Percentiles rank a stretch among this genome's conserved stretches.
Conservation (phyloP, 2,329 filamentous ascomycete genomes). For the Fusarium camptoceras region DNA sequence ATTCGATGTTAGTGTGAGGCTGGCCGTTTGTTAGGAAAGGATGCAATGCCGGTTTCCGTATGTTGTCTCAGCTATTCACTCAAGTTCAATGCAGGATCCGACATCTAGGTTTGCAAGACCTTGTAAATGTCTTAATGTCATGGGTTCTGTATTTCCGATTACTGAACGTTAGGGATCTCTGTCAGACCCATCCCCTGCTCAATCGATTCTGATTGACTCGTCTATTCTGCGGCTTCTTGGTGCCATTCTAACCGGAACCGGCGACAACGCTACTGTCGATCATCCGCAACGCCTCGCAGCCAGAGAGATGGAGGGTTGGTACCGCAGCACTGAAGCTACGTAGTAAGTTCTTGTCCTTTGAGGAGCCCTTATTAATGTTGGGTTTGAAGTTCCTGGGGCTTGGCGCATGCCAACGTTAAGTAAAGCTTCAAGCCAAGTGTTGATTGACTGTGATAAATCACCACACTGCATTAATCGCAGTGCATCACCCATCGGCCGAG, state of each 20-base stretch:
- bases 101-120: conserved; percentile 12
- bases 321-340: not conserved
- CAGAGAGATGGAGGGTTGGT: conserved; percentile 14
- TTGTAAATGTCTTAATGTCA: conserved; percentile 11
- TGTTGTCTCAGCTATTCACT: conserved; percentile 14
- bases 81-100: not conserved
- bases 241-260: conserved; percentile 31
- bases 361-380: conserved; percentile 7
- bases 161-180: conserved; percentile 22
- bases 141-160: conserved; percentile 26
- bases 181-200: conserved; percentile 10
- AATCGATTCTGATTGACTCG: conserved; percentile 20
- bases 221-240: conserved; percentile 10
- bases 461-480: not conserved
- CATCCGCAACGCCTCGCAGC: conserved; percentile 43
- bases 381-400: conserved; percentile 3
- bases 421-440: not conserved
- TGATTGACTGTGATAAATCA: not conserved
- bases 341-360: not conserved
- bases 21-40: not conserved
- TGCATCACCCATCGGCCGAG: not conserved
- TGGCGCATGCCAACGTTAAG: conserved; percentile 32
- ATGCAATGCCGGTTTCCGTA: conserved; percentile 1
- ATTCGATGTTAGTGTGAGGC: not conserved
- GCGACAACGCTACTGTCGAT: conserved; percentile 46